These are phyloP conservation scores for Phaeophleospora eucalypticola DNA, from an alignment of 2,329 filamentous ascomycete genomes.

Conservation along the genomic window DNA sequence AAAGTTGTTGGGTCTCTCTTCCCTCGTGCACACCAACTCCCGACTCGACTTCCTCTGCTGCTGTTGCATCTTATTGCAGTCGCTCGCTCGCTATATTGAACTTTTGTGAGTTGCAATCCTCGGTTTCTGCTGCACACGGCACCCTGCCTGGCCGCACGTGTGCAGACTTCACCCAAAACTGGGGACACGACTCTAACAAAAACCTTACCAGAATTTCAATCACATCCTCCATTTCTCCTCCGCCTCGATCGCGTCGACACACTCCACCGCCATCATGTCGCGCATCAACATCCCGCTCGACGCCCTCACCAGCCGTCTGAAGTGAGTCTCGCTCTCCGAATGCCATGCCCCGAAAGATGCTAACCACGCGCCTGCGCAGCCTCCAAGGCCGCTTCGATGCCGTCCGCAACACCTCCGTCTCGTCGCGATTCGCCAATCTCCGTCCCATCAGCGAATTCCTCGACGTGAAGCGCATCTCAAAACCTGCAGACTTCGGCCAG, in stretches of 20 bases:
- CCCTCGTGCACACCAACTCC: neutral
- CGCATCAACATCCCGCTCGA: conserved; percentile 91
- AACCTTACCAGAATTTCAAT: neutral
- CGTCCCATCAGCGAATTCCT: conserved; percentile 89
- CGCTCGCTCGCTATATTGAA: conserved; percentile 1
- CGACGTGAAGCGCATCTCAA: conserved; percentile 91
- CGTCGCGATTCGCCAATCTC: conserved; percentile 84
- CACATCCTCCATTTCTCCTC: neutral
- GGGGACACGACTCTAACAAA: neutral
- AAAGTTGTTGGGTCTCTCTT: neutral
- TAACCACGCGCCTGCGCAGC: conserved; percentile 22
- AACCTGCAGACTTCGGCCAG: conserved; percentile 86
- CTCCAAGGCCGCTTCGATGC: conserved; percentile 78
- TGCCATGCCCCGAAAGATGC: no score
- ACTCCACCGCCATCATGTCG: conserved; percentile 25
- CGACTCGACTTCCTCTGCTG: neutral
- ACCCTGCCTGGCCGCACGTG: neutral
- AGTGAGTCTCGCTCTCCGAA: conserved; percentile 41
- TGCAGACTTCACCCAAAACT: neutral
- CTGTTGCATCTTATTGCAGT: neutral
- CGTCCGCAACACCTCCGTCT: conserved; percentile 73
- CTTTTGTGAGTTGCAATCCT: neutral
- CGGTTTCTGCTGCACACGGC: no score
- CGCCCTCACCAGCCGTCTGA: conserved; percentile 83
- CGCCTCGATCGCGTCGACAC: neutral